Base-by-base conservation (phyloP, 1,284 basidiomycete genomes). In the Marasmius fiardii region DNA sequence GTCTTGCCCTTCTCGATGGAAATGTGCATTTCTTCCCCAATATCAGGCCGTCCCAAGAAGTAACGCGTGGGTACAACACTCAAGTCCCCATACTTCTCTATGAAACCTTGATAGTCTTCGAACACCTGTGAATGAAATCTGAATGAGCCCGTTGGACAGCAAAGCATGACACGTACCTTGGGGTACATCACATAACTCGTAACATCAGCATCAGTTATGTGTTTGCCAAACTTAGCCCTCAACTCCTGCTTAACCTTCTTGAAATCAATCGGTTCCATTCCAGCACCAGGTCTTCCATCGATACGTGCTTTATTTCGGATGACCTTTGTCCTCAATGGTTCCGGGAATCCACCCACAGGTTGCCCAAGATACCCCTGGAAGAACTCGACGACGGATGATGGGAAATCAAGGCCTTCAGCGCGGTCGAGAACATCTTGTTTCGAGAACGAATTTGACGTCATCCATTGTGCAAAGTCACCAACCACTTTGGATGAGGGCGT, bases 401-500 rank as follows among this genome's bases (percentile, higher is more conserved):
- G 97, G 88, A 99, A 98, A 76, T 99, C 97, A 63, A 99, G 87
- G 60, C 86, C 83, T 55, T 91, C 88, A 50, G 95, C 97, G 52
- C 88, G 85, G 31, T 88, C 85, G 58, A 95, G 69, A 44, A 99
- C 94, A 61, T 98, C 91, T 67, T 91, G 76, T 72, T 93, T 92
- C 54, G 85, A 82, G 56, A 98, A 80, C 63, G 88, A 86, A 79
- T 99, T 98, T 62, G 93, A 93, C 37, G 95, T 95, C 94, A 99
- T 95, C 88, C 94, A 98, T 73, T 96, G 93, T 26, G 97, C 97
- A 73, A 99, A 96, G 79, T 99, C 97, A 48, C 97, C 97, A 54
- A 99, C 96, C 52, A 98, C 94, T 80, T 99, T 98, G 58, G 97
- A 99, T 20, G 97, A 98, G 37, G 97, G 97, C 23, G 97, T 99